These are phyloP conservation scores for Cutaneotrichosporon mucoides DNA, from an alignment of 1,284 basidiomycete species.

Conservation along the genomic window DNA sequence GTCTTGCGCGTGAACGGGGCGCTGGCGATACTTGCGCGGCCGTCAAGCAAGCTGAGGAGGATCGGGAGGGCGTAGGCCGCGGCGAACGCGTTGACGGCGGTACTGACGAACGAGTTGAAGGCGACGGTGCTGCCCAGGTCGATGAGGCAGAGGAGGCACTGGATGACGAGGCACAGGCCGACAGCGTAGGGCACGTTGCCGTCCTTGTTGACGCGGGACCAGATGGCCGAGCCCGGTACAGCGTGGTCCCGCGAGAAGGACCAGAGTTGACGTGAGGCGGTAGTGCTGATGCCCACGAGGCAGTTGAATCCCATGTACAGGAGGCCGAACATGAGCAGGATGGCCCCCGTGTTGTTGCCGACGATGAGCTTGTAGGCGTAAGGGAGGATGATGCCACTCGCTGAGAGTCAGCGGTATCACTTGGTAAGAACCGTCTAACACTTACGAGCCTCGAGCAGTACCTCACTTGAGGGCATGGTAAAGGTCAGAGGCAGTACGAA, in stretches of 20 bases:
- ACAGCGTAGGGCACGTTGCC: slow-evolving; percentile 20
- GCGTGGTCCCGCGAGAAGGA: slow-evolving; percentile 22
- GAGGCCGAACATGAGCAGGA: slow-evolving; percentile 13
- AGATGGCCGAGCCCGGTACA: slow-evolving; percentile 15
- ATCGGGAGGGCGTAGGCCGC: slow-evolving; percentile 15
- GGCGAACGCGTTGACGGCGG: slow-evolving; percentile 18
- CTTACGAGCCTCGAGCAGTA: slow-evolving; percentile 16
- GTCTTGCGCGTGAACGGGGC: slow-evolving; percentile 8
- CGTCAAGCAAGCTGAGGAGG: slow-evolving; percentile 11
- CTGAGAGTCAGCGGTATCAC: neutral
- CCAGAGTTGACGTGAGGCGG: slow-evolving; percentile 16
- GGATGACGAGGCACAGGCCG: slow-evolving; percentile 12
- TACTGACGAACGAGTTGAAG: slow-evolving; percentile 21
- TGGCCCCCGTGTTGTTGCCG: slow-evolving; percentile 13
- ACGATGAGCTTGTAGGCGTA: slow-evolving; percentile 16
- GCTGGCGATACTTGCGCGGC: slow-evolving; percentile 5
- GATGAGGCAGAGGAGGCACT: slow-evolving; percentile 21
- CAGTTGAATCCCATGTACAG: slow-evolving; percentile 20
- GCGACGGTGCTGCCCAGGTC: slow-evolving; percentile 19
- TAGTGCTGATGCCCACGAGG: slow-evolving; percentile 19
- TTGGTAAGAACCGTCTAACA: neutral
- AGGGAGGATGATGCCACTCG: slow-evolving; percentile 12
- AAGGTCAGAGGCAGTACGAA: slow-evolving; percentile 16
- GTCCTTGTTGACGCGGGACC: slow-evolving; percentile 10
- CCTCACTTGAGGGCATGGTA: slow-evolving; percentile 16